A percentile compares a stretch with the other conserved stretches of the same genome.
phyloP scores from a whole-genome alignment of 306 rosid species.

The Lablab purpureus region DNA sequence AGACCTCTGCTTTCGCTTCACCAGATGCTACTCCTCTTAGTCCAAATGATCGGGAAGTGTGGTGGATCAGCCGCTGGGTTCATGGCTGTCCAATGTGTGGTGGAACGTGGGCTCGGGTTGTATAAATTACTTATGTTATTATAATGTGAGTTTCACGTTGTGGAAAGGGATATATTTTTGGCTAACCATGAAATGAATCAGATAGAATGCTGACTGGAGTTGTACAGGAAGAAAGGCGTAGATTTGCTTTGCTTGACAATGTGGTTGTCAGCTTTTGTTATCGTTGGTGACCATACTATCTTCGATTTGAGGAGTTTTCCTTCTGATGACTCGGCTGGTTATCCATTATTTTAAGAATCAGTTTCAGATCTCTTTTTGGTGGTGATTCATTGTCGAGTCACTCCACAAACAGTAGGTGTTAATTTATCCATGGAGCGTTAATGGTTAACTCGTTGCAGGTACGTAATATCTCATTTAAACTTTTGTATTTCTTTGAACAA shows the following conservation, averaged over 20 bases:
- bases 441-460: conserved; percentile 42
- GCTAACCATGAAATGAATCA: conserved; percentile 24
- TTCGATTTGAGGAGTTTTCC: conserved; percentile 18
- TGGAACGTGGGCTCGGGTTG: conserved; percentile 98
- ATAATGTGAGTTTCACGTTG: conserved; percentile 7
- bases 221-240: conserved; percentile 45
- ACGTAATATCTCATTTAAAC: neutral
- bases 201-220: conserved; percentile 37
- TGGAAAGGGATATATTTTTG: conserved; percentile 5
- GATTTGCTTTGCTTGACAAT: conserved; percentile 42
- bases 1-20: conserved; percentile 88
- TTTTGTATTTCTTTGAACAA: neutral
- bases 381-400: neutral
- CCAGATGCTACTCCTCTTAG: conserved; percentile 60
- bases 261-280: conserved; percentile 22
- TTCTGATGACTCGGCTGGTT: conserved; percentile 11
- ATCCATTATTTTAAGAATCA: neutral
- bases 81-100: conserved; percentile 98
- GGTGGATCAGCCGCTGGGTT: conserved; percentile 99
- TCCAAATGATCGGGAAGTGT: conserved; percentile 73
- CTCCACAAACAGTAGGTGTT: neutral
- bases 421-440: conserved; percentile 6
- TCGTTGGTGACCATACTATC: conserved; percentile 2
- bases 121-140: conserved; percentile 51
- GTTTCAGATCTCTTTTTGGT: conserved; percentile 32